These are phyloP conservation scores for Aureobasidium sp. DNA, from an alignment of 2,329 filamentous ascomycete genomes.

Conservation along the genomic window DNA sequence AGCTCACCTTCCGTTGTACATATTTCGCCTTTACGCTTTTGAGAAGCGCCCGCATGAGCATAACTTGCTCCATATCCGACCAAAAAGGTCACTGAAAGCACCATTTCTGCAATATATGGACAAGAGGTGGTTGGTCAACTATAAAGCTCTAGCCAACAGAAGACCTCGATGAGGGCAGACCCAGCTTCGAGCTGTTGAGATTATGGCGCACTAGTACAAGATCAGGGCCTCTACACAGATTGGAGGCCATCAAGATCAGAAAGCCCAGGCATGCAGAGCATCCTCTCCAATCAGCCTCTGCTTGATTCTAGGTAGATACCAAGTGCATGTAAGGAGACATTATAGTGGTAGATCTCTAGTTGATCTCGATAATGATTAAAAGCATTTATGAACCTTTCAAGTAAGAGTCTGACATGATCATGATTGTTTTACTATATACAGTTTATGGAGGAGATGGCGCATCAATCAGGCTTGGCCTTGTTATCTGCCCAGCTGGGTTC, in stretches of 20 bases:
- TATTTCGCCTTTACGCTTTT: background rate
- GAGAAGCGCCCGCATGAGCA: background rate
- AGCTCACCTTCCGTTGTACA: background rate
- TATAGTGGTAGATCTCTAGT: background rate
- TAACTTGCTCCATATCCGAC: background rate
- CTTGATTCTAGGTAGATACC: background rate
- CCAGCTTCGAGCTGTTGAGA: background rate
- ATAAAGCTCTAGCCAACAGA: background rate
- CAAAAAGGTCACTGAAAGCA: background rate
- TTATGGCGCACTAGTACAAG: background rate
- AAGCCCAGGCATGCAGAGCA: background rate
- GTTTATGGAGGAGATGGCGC: background rate
- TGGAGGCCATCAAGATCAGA: no score
- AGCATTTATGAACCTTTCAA: background rate
- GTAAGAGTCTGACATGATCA: background rate
- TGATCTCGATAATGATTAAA: background rate
- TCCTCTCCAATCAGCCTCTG: background rate
- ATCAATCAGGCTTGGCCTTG: constrained; percentile 23
- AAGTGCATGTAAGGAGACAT: background rate
- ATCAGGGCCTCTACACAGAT: background rate
- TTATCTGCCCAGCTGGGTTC: constrained; percentile 44
- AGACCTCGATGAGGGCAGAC: background rate
- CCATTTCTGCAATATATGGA: background rate
- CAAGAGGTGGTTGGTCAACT: background rate
- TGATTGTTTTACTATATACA: background rate